Base-by-base conservation (phyloP, 129 eudicot genomes). In the Tanacetum coccineum region DNA sequence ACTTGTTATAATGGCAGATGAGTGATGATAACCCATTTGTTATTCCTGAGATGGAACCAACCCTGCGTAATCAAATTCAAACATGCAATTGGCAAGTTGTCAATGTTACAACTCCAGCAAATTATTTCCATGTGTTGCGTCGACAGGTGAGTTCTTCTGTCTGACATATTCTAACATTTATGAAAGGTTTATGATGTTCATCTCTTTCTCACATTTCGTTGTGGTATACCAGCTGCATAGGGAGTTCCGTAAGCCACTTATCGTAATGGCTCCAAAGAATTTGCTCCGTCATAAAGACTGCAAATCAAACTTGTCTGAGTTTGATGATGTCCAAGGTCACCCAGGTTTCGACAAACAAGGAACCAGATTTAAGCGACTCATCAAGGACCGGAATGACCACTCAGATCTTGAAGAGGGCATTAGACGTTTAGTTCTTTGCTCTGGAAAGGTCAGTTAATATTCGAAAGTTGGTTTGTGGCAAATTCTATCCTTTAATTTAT, bases 81-180 rank as follows among this genome's bases (percentile, higher is more conserved):
- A 92, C 91, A 75, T 88, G 96, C 86, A 93, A 93, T 75, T 86
- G 94, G 98, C 98, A 93, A 77, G 94, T 93, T 70, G 98, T 93
- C 45, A 93, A 93, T 62, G 92, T 86, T 26, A 93, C 98, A 2
- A 93, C 98, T 7, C 98, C 98, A 6, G 98, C 98, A 26, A 93
- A 93, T 73, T 93, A 93, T 80, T 93, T 93, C 90, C 98, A 93
- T 65, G 98, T 93, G 47, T 68, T 93, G 51, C 85, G 98, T 42
- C 96, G 98, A 60, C 98, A 93, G 81, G 98, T 88, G 59, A 75
- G 95, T 64, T 60, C 7, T 10, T 51, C 48, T 19, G 53, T 36
- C 1, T 36, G 6, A 36, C 42, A 36, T 64, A 15, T 39, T 0
- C 1, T 22, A 5, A 48, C 1, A 57, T 56, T 18, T 8, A 20